Percentiles rank a stretch among this genome's conserved stretches.
phyloP scores from a whole-genome alignment of 225 moss, liverwort and hornwort genomes.

The Rhytidiadelphus loreus region DNA sequence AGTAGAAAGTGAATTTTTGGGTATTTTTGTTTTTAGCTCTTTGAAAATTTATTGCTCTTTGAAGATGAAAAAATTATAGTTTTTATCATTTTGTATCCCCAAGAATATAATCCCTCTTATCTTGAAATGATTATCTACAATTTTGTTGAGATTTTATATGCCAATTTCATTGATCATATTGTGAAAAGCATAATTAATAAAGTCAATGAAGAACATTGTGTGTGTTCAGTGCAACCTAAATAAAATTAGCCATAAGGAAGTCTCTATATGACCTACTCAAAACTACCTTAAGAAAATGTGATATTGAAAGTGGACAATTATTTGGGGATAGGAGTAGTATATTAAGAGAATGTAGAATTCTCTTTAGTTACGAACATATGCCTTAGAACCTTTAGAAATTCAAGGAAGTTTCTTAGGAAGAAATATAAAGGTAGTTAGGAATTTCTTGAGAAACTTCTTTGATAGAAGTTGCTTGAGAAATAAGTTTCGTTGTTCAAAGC shows the following conservation, averaged over 20 bases:
- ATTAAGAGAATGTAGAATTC: not conserved
- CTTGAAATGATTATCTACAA: too few species aligned
- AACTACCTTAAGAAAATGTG: too few species aligned
- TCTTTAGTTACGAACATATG: rapidly evolving
- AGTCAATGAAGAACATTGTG: not conserved
- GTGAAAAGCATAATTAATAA: too few species aligned
- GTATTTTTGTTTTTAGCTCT: too few species aligned
- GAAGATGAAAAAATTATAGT: not conserved
- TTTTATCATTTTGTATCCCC: not conserved
- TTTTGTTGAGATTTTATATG: not conserved
- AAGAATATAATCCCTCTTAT: not conserved
- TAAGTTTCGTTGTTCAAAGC: not conserved
- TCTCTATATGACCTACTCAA: not conserved
- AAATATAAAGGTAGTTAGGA: not conserved
- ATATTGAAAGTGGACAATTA: too few species aligned
- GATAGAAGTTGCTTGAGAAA: not conserved
- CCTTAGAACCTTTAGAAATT: not conserved
- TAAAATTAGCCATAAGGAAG: not conserved
- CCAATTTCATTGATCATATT: not conserved
- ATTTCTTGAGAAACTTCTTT: not conserved
- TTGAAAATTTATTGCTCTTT: not conserved
- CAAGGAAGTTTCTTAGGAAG: not conserved
- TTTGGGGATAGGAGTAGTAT: too few species aligned
- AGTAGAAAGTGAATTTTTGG: not conserved
- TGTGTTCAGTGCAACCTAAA: not conserved